Evolutionary conservation across 805 yeast species (phyloP).

Genomic region (Yamadazyma sp.): DNA sequence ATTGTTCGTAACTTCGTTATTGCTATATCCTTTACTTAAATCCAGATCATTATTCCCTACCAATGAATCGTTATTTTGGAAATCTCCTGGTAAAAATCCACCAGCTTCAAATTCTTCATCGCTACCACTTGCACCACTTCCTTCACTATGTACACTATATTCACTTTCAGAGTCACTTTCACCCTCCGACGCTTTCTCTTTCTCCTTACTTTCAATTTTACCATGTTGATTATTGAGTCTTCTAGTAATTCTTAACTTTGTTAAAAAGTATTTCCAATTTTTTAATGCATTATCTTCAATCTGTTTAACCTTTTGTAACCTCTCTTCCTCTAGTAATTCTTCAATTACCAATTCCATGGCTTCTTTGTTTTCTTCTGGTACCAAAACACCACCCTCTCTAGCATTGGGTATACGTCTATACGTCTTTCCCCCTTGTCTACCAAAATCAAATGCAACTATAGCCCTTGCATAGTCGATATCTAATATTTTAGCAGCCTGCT

Average conservation of each 20-base stretch:
- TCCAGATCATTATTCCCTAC: too few species aligned
- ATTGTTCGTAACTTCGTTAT: not conserved
- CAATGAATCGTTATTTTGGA: not conserved
- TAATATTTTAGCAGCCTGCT: constrained; percentile 67
- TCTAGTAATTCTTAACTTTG: constrained; percentile 46
- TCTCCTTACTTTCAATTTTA: constrained; percentile 20
- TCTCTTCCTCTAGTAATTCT: constrained; percentile 47
- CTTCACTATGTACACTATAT: constrained; percentile 8
- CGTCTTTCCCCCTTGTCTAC: constrained; percentile 24
- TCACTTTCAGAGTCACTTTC: constrained; percentile 6
- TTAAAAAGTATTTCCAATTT: constrained; percentile 52
- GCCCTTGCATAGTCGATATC: constrained; percentile 84
- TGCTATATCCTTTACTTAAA: too few species aligned
- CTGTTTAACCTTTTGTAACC: constrained; percentile 39
- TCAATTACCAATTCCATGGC: constrained; percentile 55
- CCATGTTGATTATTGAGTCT: constrained; percentile 53
- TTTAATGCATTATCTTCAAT: constrained; percentile 49
- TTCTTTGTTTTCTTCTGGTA: constrained; percentile 57
- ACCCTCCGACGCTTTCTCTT: constrained; percentile 2
- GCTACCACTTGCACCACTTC: constrained; percentile 5
- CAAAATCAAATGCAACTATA: constrained; percentile 81
- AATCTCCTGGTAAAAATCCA: constrained; percentile 13
- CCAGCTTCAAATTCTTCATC: constrained; percentile 9
- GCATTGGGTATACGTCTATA: constrained; percentile 52
- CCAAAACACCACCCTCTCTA: constrained; percentile 69